phyloP scores from a whole-genome alignment of 2,329 filamentous ascomycete species.

The Colletotrichum falcatum region DNA sequence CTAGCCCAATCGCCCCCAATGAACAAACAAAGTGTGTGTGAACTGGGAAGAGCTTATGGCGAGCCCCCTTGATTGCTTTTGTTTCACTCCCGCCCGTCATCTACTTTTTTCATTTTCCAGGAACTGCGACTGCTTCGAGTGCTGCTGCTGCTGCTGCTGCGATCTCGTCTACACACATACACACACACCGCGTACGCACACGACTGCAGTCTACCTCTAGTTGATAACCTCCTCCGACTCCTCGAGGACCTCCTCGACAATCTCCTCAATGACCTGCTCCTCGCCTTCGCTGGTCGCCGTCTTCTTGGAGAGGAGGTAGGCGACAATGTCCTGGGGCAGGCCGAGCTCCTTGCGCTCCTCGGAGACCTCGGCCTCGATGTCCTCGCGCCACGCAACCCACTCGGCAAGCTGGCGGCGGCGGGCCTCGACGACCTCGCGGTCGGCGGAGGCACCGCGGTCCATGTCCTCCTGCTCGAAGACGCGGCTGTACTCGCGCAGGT shows the following conservation, averaged over 20 bases:
- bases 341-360: slow-evolving; percentile 78
- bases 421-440: slow-evolving; percentile 92
- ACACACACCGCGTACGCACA: background rate
- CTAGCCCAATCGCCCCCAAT: slow-evolving; percentile 32
- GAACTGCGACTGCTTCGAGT: slow-evolving; percentile 1
- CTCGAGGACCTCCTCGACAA: slow-evolving; percentile 84
- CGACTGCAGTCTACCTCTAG: slow-evolving; percentile 33
- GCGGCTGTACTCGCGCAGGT: slow-evolving; percentile 95
- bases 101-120: slow-evolving; percentile 2
- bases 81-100: slow-evolving; percentile 12
- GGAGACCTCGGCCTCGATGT: slow-evolving; percentile 76
- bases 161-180: slow-evolving; percentile 23
- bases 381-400: slow-evolving; percentile 87
- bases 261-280: slow-evolving; percentile 87
- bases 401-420: slow-evolving; percentile 86
- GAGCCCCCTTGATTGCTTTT: slow-evolving; percentile 10
- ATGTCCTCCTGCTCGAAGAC: slow-evolving; percentile 95
- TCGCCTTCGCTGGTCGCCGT: slow-evolving; percentile 69
- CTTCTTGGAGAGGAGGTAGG: slow-evolving; percentile 69
- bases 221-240: slow-evolving; percentile 83
- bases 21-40: slow-evolving; percentile 23
- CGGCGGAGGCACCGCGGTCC: slow-evolving; percentile 92
- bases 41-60: slow-evolving; percentile 27
- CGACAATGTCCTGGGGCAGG: slow-evolving; percentile 73
- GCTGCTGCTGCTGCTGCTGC: slow-evolving; percentile 5